phyloP scores from a whole-genome alignment of 2,329 filamentous ascomycete species.

The Fusarium sp. region DNA sequence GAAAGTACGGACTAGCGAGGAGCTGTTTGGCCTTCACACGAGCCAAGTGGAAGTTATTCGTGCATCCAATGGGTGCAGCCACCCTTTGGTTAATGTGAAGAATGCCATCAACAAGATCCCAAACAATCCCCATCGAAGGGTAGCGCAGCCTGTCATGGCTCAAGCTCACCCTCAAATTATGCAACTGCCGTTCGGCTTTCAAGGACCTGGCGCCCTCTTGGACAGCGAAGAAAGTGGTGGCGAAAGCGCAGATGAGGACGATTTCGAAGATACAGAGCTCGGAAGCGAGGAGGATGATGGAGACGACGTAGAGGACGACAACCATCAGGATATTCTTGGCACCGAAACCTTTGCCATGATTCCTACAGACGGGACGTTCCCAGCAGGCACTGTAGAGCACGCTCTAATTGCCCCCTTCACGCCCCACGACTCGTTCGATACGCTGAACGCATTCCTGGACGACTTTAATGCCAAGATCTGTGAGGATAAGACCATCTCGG shows the following conservation, averaged over 20 bases:
- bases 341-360: conserved; percentile 17
- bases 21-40: conserved; percentile 49
- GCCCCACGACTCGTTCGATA: conserved; percentile 23
- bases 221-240: conserved; percentile 28
- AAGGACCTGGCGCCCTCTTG: conserved; percentile 19
- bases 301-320: conserved; percentile 30
- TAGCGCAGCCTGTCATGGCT: conserved; percentile 6
- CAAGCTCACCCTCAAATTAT: conserved; percentile 28
- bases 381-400: neutral
- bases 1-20: conserved; percentile 48
- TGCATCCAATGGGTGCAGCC: conserved; percentile 19
- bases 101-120: conserved; percentile 42
- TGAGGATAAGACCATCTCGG: neutral
- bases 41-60: conserved; percentile 35
- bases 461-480: conserved; percentile 7
- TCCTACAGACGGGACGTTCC: conserved; percentile 7
- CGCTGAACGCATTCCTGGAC: conserved; percentile 22
- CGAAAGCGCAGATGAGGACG: conserved; percentile 23
- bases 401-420: neutral
- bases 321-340: conserved; percentile 13
- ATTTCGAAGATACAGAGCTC: conserved; percentile 33
- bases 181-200: conserved; percentile 16
- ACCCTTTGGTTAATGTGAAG: conserved; percentile 44
- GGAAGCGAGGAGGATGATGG: conserved; percentile 32
- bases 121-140: conserved; percentile 47